Base-by-base conservation (phyloP, 1,284 basidiomycete species). In the Rhodotorula sp. region DNA sequence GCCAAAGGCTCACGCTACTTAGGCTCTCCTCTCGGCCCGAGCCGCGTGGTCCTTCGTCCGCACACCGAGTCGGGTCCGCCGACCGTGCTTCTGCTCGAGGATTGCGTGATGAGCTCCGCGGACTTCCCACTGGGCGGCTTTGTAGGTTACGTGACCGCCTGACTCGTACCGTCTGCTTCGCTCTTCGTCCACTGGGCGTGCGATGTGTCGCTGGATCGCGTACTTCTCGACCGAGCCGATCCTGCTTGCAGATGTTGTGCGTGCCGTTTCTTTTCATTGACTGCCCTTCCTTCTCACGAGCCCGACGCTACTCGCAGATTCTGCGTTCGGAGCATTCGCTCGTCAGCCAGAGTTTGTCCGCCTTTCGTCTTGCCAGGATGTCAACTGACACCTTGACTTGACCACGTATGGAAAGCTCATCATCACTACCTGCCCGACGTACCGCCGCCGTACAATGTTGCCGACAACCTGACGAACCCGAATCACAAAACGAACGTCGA, bases 161-260 rank as follows among this genome's bases (percentile, higher is more conserved):
- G 34, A 34, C 34, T 34, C 34, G 34, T 34, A 34, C 8, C 27
- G 5, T 12, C 21, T 7, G 42, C 21, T 4, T 17, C n/a, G 12
- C 25, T 34, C 54, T 49, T 41, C 25, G 23, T 49, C 21, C 34
- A 10, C 16, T 21, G 34, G 19, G 9, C 21, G 25, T 14, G 7
- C 7, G 19, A 71, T 71, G 70, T 71, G 66, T 17, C 49, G 70
- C 25, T 71, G 65, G 66, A 61, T 71, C 58, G 70, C 63, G 8
- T 71, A 67, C 52, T 64, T 64, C 66, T 67, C 66, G 7, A 23
- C 56, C 0, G 49, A 71, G 53, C 70, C 70, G 21, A 71, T 71
- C 27, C 62, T 67, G 5, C 9, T 67, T 2, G 48, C 49, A 0
- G 70, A 67, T 23, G 56, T 67, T 4, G 66, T 58, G 41, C 25